These are phyloP conservation scores for Sutorius eximius DNA, from an alignment of 1,284 basidiomycete genomes.

Conservation along the genomic window DNA sequence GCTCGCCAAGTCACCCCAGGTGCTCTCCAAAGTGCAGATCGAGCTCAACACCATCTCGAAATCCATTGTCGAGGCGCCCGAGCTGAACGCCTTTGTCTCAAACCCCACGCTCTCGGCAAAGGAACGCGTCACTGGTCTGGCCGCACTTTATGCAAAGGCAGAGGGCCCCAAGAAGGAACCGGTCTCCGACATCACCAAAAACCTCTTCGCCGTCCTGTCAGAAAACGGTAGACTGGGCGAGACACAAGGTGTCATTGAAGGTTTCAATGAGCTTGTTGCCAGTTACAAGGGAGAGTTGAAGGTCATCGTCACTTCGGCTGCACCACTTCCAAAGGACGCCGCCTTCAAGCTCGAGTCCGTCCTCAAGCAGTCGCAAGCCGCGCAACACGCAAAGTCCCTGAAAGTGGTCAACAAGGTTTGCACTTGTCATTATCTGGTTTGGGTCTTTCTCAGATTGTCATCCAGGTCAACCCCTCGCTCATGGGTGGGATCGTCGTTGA, in stretches of 20 bases:
- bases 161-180: conserved; percentile 69
- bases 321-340: conserved; percentile 73
- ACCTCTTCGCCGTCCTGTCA: conserved; percentile 87
- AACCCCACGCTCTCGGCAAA: conserved; percentile 88
- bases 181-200: conserved; percentile 87
- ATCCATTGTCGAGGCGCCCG: conserved; percentile 63
- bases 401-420: conserved; percentile 86
- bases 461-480: conserved; percentile 82
- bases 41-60: conserved; percentile 76
- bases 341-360: conserved; percentile 76
- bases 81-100: conserved; percentile 69
- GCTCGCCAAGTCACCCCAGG: conserved; percentile 78
- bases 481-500: conserved; percentile 93
- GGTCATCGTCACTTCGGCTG: conserved; percentile 88
- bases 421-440: neutral
- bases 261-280: conserved; percentile 88
- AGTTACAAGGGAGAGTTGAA: conserved; percentile 93
- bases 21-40: conserved; percentile 77
- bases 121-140: conserved; percentile 74
- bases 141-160: conserved; percentile 61
- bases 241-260: conserved; percentile 85
- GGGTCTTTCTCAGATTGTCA: conserved; percentile 9
- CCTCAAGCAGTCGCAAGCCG: conserved; percentile 83
- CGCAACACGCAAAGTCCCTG: conserved; percentile 80
- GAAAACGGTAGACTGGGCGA: conserved; percentile 92